Conservation (phyloP, 371 early-diverging fungal species). For the Lichtheimia ornata region DNA sequence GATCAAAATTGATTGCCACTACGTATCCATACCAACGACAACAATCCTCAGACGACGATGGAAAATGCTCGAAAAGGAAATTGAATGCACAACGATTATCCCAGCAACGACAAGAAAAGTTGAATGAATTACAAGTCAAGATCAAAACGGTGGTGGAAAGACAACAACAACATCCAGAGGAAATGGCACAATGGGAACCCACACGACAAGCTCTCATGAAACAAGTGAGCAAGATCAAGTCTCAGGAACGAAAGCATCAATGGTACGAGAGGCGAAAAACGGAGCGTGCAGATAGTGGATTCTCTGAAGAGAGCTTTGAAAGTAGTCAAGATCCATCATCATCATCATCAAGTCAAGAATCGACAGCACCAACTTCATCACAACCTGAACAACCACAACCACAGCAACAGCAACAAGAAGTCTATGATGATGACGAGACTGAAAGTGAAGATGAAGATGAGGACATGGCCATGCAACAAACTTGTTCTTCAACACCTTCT, state of each 20-base stretch:
- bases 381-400: conserved; percentile 1
- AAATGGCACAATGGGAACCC: conserved; percentile 9
- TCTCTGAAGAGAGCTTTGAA: conserved; percentile 14
- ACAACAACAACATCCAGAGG: conserved; percentile 32
- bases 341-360: too few species aligned
- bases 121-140: conserved; percentile 36
- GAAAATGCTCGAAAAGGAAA: conserved; percentile 37
- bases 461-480: background rate
- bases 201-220: conserved; percentile 24
- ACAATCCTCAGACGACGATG: conserved; percentile 1
- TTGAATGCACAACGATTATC: conserved; percentile 55
- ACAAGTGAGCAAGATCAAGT: conserved; percentile 50
- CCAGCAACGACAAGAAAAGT: conserved; percentile 30
- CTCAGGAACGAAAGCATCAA: conserved; percentile 66
- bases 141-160: conserved; percentile 35
- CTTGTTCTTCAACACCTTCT: too few species aligned
- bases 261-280: conserved; percentile 61
- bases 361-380: too few species aligned
- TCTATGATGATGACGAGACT: conserved; percentile 2
- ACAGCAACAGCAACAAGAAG: conserved; percentile 10
- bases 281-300: conserved; percentile 10
- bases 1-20: conserved; percentile 54
- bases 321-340: background rate
- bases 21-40: conserved; percentile 13
- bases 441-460: conserved; percentile 7